Percentiles rank a stretch among this genome's conserved stretches.
phyloP scores from a whole-genome alignment of 2,329 filamentous ascomycete genomes.

The Colletotrichum liaoningense region DNA sequence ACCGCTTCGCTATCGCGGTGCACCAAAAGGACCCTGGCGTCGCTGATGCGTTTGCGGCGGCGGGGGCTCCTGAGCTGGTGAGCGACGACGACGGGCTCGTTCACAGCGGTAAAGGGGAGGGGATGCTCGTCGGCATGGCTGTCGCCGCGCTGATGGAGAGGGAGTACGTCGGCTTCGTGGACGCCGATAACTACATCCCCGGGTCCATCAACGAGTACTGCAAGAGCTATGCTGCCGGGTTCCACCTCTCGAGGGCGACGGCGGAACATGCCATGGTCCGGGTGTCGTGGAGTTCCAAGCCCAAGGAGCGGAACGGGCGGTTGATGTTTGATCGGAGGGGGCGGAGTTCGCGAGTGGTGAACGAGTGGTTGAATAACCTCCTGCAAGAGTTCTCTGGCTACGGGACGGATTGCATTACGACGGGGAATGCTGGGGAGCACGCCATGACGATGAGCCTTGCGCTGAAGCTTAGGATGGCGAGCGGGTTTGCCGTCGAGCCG shows the following conservation, averaged over 20 bases:
- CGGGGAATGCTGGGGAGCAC: slow-evolving; percentile 19
- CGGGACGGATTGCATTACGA: slow-evolving; percentile 9
- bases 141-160: slow-evolving; percentile 1
- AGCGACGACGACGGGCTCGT: not conserved
- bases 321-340: slow-evolving; percentile 5
- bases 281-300: slow-evolving; percentile 19
- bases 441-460: slow-evolving; percentile 19
- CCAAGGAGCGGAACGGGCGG: slow-evolving; percentile 1
- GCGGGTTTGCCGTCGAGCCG: slow-evolving; percentile 21
- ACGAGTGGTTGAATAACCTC: slow-evolving; percentile 13
- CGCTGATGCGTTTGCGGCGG: not conserved
- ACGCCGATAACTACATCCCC: slow-evolving; percentile 23
- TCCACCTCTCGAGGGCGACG: not conserved
- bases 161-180: slow-evolving; percentile 24
- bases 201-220: slow-evolving; percentile 21
- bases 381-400: slow-evolving; percentile 6
- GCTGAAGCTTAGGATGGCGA: slow-evolving; percentile 13
- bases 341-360: not conserved
- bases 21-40: slow-evolving; percentile 16
- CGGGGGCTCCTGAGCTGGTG: not conserved
- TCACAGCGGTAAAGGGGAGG: slow-evolving; percentile 14
- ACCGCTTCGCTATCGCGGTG: slow-evolving; percentile 14
- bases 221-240: slow-evolving; percentile 5
- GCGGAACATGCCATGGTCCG: slow-evolving; percentile 12
- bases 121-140: slow-evolving; percentile 18